phyloP scores from a whole-genome alignment of 2,329 filamentous ascomycete genomes.

The Trichophyton simii region DNA sequence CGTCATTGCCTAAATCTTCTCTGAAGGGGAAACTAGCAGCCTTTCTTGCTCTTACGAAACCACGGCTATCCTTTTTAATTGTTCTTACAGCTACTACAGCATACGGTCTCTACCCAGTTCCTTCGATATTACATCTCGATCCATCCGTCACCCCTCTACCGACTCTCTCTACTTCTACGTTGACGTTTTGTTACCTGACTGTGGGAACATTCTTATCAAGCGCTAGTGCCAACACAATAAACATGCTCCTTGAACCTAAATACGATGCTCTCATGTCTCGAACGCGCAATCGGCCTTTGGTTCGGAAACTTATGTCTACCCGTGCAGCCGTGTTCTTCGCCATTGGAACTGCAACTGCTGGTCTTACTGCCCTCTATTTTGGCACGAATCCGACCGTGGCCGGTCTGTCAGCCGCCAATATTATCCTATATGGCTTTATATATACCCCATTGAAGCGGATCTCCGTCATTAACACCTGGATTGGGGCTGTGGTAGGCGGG shows the following conservation, averaged over 20 bases:
- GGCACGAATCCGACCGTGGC: slow-evolving; percentile 92
- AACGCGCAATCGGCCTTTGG: slow-evolving; percentile 82
- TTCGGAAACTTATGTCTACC: slow-evolving; percentile 62
- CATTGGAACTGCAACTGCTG: slow-evolving; percentile 54
- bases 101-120: slow-evolving; percentile 87
- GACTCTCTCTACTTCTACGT: slow-evolving; percentile 60
- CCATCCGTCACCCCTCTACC: slow-evolving; percentile 46
- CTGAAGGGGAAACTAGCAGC: slow-evolving; percentile 58
- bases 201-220: slow-evolving; percentile 76
- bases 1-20: slow-evolving; percentile 44
- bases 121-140: slow-evolving; percentile 71
- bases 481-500: slow-evolving; percentile 80
- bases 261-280: slow-evolving; percentile 88
- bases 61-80: slow-evolving; percentile 80
- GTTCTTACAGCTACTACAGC: slow-evolving; percentile 81
- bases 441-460: slow-evolving; percentile 91
- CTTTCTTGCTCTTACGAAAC: slow-evolving; percentile 87
- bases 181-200: slow-evolving; percentile 87
- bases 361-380: slow-evolving; percentile 63
- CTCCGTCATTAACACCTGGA: slow-evolving; percentile 82
- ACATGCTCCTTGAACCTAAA: slow-evolving; percentile 89
- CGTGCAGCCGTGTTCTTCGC: slow-evolving; percentile 68
- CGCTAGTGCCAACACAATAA: slow-evolving; percentile 86
- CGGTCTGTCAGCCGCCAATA: slow-evolving; percentile 71
- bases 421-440: slow-evolving; percentile 74